Conservation (phyloP, 2,329 filamentous ascomycete genomes). For the Apiospora hydei region DNA sequence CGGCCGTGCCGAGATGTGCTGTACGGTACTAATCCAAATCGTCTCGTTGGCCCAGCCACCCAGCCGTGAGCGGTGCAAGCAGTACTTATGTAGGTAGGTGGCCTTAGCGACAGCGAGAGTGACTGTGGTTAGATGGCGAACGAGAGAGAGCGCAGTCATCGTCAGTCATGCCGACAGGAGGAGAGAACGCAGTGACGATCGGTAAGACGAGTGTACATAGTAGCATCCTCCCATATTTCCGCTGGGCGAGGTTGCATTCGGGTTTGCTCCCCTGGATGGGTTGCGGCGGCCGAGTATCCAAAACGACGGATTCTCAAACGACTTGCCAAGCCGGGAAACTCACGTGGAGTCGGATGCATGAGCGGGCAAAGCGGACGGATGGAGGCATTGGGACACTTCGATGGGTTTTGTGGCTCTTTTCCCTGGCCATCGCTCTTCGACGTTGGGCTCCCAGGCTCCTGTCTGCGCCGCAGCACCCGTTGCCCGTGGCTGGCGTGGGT, state of each 20-base stretch:
- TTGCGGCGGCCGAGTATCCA: conserved; percentile 20
- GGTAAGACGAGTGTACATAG: not conserved
- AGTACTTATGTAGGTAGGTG: no score
- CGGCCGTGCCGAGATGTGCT: conserved; percentile 20
- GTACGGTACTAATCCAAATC: not conserved
- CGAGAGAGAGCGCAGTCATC: not conserved
- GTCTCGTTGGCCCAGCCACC: conserved; percentile 20
- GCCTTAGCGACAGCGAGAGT: not conserved
- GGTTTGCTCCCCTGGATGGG: conserved; percentile 18
- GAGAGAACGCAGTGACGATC: not conserved
- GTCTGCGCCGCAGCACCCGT: not conserved
- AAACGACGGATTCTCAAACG: conserved; percentile 18
- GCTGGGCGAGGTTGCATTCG: conserved; percentile 8
- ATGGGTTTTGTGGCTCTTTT: conserved; percentile 3
- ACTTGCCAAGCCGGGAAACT: conserved; percentile 20
- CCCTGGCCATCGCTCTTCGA: not conserved
- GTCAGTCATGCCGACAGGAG: not conserved
- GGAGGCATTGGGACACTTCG: not conserved
- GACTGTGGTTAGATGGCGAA: not conserved
- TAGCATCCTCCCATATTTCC: conserved; percentile 5
- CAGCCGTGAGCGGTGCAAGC: not conserved
- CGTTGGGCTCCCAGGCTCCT: no score
- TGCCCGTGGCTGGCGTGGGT: not conserved
- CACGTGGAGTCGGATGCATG: conserved; percentile 16
- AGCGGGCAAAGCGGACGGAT: conserved; percentile 13